These are phyloP conservation scores for Dactylonectria macrodidyma DNA, from an alignment of 2,329 filamentous ascomycete species.

Conservation along the genomic window DNA sequence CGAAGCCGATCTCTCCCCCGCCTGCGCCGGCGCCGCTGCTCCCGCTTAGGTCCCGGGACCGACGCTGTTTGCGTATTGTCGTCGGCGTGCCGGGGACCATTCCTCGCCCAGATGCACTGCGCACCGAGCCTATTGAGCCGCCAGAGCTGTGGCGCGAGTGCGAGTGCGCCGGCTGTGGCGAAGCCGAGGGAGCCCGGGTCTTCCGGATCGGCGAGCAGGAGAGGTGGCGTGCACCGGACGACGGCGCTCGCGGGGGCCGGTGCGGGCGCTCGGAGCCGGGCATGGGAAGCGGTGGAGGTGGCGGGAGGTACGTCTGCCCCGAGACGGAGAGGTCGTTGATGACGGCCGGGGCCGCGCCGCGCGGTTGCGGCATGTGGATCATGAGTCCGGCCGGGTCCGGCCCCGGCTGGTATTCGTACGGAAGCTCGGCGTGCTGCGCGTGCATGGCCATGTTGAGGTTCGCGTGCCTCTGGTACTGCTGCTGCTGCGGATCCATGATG, in stretches of 20 bases:
- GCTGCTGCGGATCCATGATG: constrained; percentile 45
- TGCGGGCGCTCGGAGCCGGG: constrained; percentile 56
- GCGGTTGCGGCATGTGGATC: constrained; percentile 69
- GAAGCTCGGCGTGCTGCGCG: constrained; percentile 56
- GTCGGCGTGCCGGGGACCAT: constrained; percentile 58
- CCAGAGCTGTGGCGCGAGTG: constrained; percentile 59
- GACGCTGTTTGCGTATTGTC: constrained; percentile 57
- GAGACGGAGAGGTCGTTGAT: constrained; percentile 53
- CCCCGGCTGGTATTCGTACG: constrained; percentile 57
- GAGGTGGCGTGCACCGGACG: constrained; percentile 67
- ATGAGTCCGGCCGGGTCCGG: constrained; percentile 60
- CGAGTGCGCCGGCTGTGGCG: constrained; percentile 57
- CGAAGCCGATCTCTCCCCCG: constrained; percentile 72
- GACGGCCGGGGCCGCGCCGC: constrained; percentile 51
- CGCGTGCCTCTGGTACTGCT: constrained; percentile 53
- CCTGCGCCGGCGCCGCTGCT: constrained; percentile 45
- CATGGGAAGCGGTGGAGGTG: constrained; percentile 48
- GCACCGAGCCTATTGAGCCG: constrained; percentile 53
- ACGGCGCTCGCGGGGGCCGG: constrained; percentile 67
- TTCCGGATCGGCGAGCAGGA: constrained; percentile 60
- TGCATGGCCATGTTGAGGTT: constrained; percentile 59
- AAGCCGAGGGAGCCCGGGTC: constrained; percentile 56
- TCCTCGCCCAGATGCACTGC: constrained; percentile 55
- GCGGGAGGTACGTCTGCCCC: constrained; percentile 54
- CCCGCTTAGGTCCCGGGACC: constrained; percentile 55